Evolutionary conservation across 305 asterid species (phyloP), one percentile per base, ranked within the genome.

Genomic region (Striga hermonthica): DNA sequence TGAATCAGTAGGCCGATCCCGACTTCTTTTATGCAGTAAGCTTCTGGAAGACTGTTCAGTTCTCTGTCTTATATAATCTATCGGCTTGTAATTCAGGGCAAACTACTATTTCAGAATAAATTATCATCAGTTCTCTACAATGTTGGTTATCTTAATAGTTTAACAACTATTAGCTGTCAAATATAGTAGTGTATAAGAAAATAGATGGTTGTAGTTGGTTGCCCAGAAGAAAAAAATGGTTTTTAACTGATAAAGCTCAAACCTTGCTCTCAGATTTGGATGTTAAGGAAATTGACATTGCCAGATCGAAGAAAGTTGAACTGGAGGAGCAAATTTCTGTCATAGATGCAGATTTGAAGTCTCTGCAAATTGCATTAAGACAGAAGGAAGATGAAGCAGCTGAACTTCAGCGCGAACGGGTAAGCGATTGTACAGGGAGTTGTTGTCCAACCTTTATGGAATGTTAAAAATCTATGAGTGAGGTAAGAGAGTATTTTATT

Each of bases 361-460:
- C 73, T 47, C 82, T 87, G 74, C 90, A 80, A 74, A 77, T 76
- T 54, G 80, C 86, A 52, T 64, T 82, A 64, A 83, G 87, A 68
- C 82, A 76, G 71, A 79, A 76, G 68, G 97, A 87, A 80, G 89
- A 92, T 70, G 91, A 86, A 74, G 96, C 82, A 44, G 95, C 90
- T 63, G 82, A 72, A 62, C 81, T 84, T 67, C 88, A 72, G 59
- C 94, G 75, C 57, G 85, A 84, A 74, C 86, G 95, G 60, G 98
- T 89, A 78, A 71, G 89, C 79, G 54, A 67, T 71, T 39, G 7
- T 59, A 38, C 67, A 22, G 53, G 55, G 60, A 43, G 43, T 31
- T 48, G 44, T 28, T 15, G 31, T 66, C 37, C 31, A 39, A 45
- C 59, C 43, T 57, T 39, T 58, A 16, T 52, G 40, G 59, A 31